phyloP scores from a whole-genome alignment of 2,329 filamentous ascomycete genomes.

The Xylariaceae sp. region DNA sequence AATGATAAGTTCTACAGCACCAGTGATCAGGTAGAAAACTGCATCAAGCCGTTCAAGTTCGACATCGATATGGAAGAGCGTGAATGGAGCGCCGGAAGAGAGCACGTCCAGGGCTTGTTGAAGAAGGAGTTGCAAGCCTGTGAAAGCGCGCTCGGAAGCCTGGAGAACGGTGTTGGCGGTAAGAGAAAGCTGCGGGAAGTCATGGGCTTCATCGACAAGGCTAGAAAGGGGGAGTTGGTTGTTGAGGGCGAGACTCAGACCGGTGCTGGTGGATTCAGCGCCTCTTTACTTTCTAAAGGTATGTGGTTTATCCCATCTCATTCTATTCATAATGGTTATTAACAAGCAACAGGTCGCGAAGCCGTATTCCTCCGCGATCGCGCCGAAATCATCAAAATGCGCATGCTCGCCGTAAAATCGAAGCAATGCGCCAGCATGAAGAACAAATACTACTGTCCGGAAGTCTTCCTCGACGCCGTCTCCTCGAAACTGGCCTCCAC shows the following conservation, averaged over 20 bases:
- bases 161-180: conserved; percentile 75
- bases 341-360: conserved; percentile 63
- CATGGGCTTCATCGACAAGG: conserved; percentile 83
- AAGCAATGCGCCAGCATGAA: conserved; percentile 77
- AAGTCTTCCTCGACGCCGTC: conserved; percentile 96
- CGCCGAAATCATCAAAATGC: conserved; percentile 84
- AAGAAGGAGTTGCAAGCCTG: conserved; percentile 83
- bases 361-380: conserved; percentile 91
- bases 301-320: conserved; percentile 27
- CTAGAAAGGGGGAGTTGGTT: conserved; percentile 76
- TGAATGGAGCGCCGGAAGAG: conserved; percentile 81
- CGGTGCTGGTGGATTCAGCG: conserved; percentile 90
- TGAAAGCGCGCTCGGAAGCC: conserved; percentile 66
- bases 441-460: conserved; percentile 96
- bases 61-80: conserved; percentile 90
- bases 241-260: conserved; percentile 78
- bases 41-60: conserved; percentile 98
- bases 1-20: conserved; percentile 96
- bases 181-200: conserved; percentile 84
- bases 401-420: conserved; percentile 79
- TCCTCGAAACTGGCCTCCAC: conserved; percentile 92
- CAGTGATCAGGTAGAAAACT: conserved; percentile 96
- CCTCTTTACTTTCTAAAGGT: conserved; percentile 79
- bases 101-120: conserved; percentile 74
- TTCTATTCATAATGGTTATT: conserved; percentile 1